Conservation (phyloP, 495 filamentous ascomycete genomes). For the Aspergillus affinis region DNA sequence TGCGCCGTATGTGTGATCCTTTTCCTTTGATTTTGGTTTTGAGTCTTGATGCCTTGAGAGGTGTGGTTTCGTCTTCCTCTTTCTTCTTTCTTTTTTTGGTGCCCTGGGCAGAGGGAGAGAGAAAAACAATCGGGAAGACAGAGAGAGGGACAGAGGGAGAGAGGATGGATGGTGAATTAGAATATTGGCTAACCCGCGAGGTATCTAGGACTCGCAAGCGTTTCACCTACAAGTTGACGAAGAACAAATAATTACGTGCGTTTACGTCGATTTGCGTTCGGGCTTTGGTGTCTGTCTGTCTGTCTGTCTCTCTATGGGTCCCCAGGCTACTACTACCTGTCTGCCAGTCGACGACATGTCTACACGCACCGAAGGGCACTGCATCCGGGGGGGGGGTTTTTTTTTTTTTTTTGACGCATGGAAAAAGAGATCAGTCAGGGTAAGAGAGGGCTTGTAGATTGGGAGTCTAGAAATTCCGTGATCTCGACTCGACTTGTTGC, state of each 20-base stretch:
- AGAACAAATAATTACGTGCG: conserved; percentile 59
- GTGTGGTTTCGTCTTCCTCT: no score
- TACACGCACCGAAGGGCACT: no score
- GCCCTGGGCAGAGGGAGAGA: no score
- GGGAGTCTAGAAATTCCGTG: background rate
- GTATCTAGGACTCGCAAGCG: conserved; percentile 74
- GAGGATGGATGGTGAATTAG: conserved; percentile 1
- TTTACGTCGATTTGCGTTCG: background rate
- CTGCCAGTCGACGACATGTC: background rate
- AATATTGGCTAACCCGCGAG: background rate
- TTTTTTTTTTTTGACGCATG: background rate
- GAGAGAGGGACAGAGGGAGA: background rate
- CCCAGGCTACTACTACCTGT: background rate
- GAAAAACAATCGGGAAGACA: no score
- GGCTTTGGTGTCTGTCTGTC: conserved; percentile 7
- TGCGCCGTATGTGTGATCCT: conserved; percentile 64
- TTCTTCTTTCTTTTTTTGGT: no score
- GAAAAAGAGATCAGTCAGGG: background rate
- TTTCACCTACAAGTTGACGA: conserved; percentile 77
- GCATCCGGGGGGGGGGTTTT: no score
- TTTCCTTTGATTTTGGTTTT: conserved; percentile 5
- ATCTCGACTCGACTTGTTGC: background rate
- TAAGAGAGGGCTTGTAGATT: background rate
- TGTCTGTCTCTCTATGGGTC: background rate
- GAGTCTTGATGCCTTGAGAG: background rate